Conservation (phyloP, 768 basidiomycete genomes). For the Suillus brevipes region DNA sequence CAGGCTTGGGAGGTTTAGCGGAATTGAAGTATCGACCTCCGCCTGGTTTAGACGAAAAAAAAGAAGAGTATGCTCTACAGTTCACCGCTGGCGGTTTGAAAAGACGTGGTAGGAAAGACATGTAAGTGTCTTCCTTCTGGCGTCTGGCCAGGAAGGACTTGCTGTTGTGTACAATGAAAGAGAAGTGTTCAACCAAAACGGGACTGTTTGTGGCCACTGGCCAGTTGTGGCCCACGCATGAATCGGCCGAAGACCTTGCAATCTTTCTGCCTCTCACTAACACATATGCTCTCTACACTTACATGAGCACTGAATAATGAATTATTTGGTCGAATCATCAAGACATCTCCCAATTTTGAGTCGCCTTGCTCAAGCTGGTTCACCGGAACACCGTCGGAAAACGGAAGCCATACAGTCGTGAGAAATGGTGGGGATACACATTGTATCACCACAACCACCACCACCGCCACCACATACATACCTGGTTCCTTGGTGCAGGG, state of each 20-base stretch:
- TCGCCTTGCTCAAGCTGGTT: background rate
- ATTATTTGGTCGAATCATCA: background rate
- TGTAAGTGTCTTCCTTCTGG: constrained; percentile 22
- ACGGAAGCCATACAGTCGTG: background rate
- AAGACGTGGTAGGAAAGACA: constrained; percentile 55
- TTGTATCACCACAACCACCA: background rate
- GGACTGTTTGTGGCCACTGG: background rate
- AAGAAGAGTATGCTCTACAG: constrained; percentile 69
- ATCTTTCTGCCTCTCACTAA: background rate
- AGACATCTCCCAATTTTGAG: background rate
- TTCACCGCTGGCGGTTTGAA: constrained; percentile 47
- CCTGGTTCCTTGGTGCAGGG: background rate
- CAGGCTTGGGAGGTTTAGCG: constrained; percentile 59
- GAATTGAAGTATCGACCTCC: constrained; percentile 76
- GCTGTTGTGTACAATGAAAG: background rate
- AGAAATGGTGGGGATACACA: background rate
- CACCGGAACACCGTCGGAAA: background rate
- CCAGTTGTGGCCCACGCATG: background rate
- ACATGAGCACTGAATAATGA: background rate
- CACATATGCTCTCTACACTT: background rate
- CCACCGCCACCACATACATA: background rate
- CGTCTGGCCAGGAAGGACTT: background rate
- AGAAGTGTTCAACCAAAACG: constrained; percentile 1
- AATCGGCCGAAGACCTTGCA: constrained; percentile 1
- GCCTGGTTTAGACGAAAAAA: constrained; percentile 77